A percentile compares a stretch with the other conserved stretches of the same genome.
Conservation (phyloP, 768 basidiomycete species). For the Boletus reticulatus region DNA sequence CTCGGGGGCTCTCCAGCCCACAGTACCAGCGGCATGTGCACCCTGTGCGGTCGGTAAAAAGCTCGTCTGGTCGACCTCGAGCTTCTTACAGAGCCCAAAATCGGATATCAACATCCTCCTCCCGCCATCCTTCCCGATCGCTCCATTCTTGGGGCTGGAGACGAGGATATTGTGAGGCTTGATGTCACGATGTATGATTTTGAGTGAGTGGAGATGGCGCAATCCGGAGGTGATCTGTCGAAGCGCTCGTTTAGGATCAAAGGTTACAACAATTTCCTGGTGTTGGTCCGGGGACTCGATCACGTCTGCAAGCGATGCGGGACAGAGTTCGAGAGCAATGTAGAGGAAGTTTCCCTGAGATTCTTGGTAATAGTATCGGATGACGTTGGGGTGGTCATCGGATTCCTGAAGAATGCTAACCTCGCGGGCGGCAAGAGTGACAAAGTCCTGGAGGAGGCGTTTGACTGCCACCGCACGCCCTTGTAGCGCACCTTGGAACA, state of each 20-base stretch:
- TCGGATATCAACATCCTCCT: constrained; percentile 93
- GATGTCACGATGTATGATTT: constrained; percentile 97
- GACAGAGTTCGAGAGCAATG: constrained; percentile 95
- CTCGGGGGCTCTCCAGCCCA: constrained; percentile 98
- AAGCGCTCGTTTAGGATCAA: constrained; percentile 87
- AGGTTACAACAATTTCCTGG: constrained; percentile 72
- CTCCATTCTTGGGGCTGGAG: constrained; percentile 61
- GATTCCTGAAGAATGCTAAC: constrained; percentile 93
- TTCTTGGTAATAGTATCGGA: constrained; percentile 98
- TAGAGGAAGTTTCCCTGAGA: constrained; percentile 91
- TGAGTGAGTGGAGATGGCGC: constrained; percentile 87
- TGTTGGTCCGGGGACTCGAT: constrained; percentile 76
- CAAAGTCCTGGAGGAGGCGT: constrained; percentile 91
- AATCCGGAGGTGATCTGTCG: constrained; percentile 85
- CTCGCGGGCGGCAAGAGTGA: constrained; percentile 91
- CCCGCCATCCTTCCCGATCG: constrained; percentile 38
- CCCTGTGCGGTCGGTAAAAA: constrained; percentile 93
- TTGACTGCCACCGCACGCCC: constrained; percentile 98
- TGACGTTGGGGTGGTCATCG: constrained; percentile 98
- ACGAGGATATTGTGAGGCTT: constrained; percentile 98
- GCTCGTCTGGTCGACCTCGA: constrained; percentile 94
- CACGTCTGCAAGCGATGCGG: constrained; percentile 84
- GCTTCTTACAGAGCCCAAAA: constrained; percentile 94
- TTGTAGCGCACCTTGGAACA: constrained; percentile 92
- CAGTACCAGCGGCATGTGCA: constrained; percentile 85